Conservation (phyloP, 2,329 filamentous ascomycete species). For the Fusarium setosum region DNA sequence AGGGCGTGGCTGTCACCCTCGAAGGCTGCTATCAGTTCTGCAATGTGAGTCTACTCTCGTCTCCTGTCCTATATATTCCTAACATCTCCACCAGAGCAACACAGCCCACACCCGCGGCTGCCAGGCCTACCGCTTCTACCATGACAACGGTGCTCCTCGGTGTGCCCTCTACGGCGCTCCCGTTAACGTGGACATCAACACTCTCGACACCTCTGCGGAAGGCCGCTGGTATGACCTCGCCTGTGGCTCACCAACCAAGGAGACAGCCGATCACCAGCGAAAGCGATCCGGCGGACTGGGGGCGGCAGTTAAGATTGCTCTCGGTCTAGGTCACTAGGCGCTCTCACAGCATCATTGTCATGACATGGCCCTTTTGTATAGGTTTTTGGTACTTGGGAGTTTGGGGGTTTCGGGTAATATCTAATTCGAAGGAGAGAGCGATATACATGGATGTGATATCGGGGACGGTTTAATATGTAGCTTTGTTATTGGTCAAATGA, state of each 20-base stretch:
- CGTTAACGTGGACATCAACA: constrained; percentile 44
- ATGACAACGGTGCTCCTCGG: constrained; percentile 45
- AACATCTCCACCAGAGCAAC: constrained; percentile 41
- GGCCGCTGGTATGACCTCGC: constrained; percentile 51
- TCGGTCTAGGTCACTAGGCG: constrained; percentile 8
- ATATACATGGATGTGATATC: constrained; percentile 20
- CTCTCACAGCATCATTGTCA: constrained; percentile 3
- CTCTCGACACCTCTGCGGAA: constrained; percentile 44
- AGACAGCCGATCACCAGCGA: not conserved
- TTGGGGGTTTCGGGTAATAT: constrained; percentile 25
- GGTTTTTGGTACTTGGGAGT: constrained; percentile 26
- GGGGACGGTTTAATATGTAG: constrained; percentile 22
- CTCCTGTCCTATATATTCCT: not conserved
- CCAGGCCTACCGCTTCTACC: constrained; percentile 51
- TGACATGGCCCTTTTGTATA: constrained; percentile 28
- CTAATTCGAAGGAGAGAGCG: constrained; percentile 19
- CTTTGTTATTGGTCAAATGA: constrained; percentile 19
- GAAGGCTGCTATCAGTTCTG: constrained; percentile 58
- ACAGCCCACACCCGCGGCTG: constrained; percentile 47
- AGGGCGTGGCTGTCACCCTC: constrained; percentile 48
- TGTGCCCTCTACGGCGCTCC: constrained; percentile 51
- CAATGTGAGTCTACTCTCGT: constrained; percentile 40
- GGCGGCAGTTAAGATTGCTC: constrained; percentile 1
- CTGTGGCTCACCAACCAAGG: constrained; percentile 48
- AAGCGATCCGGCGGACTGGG: not conserved